Evolutionary conservation across 2,329 filamentous ascomycete species (phyloP), one percentile per base, ranked within the genome.

Genomic region (Orbilia javanica): DNA sequence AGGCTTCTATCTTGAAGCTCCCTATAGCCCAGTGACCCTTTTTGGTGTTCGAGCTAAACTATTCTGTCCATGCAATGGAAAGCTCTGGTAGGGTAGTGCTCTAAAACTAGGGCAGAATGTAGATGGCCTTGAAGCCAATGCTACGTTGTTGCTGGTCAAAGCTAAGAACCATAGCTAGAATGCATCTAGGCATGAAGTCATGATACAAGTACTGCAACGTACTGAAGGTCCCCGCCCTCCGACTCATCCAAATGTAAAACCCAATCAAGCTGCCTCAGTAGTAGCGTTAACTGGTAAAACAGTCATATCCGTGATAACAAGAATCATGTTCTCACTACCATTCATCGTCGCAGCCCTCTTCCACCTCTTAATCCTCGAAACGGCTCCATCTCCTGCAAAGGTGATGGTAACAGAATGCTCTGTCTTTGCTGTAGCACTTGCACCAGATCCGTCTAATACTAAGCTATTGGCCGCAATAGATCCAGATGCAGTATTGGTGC

Each of bases 231-330:
- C 13, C 27, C n/a, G 27, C 39, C 31, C 62, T 22, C 31, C 22
- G 25, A 27, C 39, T 11, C 1, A 53, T 44, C 10, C 22, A 1
- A 3, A 1, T 36, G 1, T 36, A 5, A 3, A n/a, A n/a, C n/a
- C n/a, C n/a, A n/a, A n/a, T 52, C 42, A 66, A 36, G 52, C 52
- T 10, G 4, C 39, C 34, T 64, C 31, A 18, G 42, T 42, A 20
- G 42, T 20, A 20, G 4, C 29, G 10, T 67, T 57, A 29, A 76
- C 46, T 27, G 73, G 50, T 22, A 36, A 31, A 27, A 77, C 25
- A 1, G 57, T 50, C 22, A 77, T 15, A 27, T 55, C 36, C 15
- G 66, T 52, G 10, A 77, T 66, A 15, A 70, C 60, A 31, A 77
- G 15, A 29, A 66, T 18, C n/a, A 63, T 46, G 27, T 64, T 50